These are phyloP conservation scores for Fomitopsis pinicola DNA, from an alignment of 1,284 basidiomycete genomes.

Conservation along the genomic window DNA sequence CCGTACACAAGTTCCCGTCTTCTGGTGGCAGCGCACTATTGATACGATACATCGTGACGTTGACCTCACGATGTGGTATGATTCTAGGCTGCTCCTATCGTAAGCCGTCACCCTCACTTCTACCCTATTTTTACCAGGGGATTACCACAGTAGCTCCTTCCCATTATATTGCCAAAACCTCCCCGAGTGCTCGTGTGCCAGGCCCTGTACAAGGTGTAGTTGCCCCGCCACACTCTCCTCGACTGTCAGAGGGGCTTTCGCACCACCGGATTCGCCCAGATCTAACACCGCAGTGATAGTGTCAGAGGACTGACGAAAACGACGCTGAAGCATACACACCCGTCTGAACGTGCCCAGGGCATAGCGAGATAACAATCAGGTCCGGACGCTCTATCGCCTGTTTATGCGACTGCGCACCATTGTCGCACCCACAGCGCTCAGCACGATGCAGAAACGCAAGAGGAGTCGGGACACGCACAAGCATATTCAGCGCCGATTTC, in stretches of 20 bases:
- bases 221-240: slow-evolving; percentile 10
- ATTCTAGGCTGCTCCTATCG: too few species aligned
- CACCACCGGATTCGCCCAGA: slow-evolving; percentile 24
- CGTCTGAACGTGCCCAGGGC: slow-evolving; percentile 30
- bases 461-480: slow-evolving; percentile 12
- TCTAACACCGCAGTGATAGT: neutral
- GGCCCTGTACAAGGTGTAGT: slow-evolving; percentile 16
- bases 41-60: too few species aligned
- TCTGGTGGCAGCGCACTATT: too few species aligned
- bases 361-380: slow-evolving; percentile 18
- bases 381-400: slow-evolving; percentile 23
- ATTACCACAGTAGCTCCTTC: slow-evolving; percentile 15
- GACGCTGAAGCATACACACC: slow-evolving; percentile 10
- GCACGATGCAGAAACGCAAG: too few species aligned
- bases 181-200: slow-evolving; percentile 18
- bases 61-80: too few species aligned
- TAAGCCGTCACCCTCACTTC: too few species aligned
- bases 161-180: slow-evolving; percentile 23
- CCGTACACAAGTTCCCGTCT: too few species aligned
- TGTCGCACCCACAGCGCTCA: too few species aligned
- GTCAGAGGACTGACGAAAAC: too few species aligned
- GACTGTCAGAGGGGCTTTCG: slow-evolving; percentile 21
- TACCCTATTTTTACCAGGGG: too few species aligned
- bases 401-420: slow-evolving; percentile 24
- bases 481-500: slow-evolving; percentile 26